These are phyloP conservation scores for Penicillium psychrosexuale DNA, from an alignment of 2,329 filamentous ascomycete genomes.

Conservation along the genomic window DNA sequence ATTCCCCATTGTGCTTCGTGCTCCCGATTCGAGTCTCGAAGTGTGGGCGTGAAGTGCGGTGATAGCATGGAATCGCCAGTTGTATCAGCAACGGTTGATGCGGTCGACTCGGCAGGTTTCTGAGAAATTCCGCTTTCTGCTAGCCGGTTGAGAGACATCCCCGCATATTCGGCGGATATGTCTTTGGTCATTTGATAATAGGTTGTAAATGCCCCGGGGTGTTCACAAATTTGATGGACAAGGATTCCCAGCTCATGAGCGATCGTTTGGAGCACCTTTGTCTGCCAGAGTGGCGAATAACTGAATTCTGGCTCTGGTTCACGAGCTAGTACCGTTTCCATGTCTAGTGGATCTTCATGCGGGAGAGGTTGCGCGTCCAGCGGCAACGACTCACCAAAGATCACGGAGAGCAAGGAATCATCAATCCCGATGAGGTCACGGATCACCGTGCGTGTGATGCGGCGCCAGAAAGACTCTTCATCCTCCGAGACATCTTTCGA, in stretches of 20 bases:
- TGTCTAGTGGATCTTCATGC: slow-evolving; percentile 34
- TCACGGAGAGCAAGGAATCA: slow-evolving; percentile 75
- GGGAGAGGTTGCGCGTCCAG: slow-evolving; percentile 20
- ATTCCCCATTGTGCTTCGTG: slow-evolving; percentile 65
- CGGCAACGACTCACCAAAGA: slow-evolving; percentile 77
- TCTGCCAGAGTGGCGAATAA: slow-evolving; percentile 47
- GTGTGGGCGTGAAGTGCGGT: slow-evolving; percentile 52
- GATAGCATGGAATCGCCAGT: slow-evolving; percentile 31
- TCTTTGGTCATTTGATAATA: slow-evolving; percentile 65
- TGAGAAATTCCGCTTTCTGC: slow-evolving; percentile 25
- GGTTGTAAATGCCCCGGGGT: slow-evolving; percentile 84
- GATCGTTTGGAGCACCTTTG: slow-evolving; percentile 76
- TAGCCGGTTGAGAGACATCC: slow-evolving; percentile 56
- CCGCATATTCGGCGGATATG: slow-evolving; percentile 69
- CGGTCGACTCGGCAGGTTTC: slow-evolving; percentile 5
- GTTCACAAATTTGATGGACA: slow-evolving; percentile 77
- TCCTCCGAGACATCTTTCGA: slow-evolving; percentile 45
- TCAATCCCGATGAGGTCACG: slow-evolving; percentile 88
- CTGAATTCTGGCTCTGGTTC: slow-evolving; percentile 28
- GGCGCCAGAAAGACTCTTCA: slow-evolving; percentile 70
- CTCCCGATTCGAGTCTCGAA: slow-evolving; percentile 39
- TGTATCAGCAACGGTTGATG: slow-evolving; percentile 12
- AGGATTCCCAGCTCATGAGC: slow-evolving; percentile 81
- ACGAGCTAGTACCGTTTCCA: slow-evolving; percentile 34
- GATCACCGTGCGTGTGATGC: slow-evolving; percentile 81